phyloP scores from a whole-genome alignment of 139 green algal genomes.

The Trebouxia sp. region DNA sequence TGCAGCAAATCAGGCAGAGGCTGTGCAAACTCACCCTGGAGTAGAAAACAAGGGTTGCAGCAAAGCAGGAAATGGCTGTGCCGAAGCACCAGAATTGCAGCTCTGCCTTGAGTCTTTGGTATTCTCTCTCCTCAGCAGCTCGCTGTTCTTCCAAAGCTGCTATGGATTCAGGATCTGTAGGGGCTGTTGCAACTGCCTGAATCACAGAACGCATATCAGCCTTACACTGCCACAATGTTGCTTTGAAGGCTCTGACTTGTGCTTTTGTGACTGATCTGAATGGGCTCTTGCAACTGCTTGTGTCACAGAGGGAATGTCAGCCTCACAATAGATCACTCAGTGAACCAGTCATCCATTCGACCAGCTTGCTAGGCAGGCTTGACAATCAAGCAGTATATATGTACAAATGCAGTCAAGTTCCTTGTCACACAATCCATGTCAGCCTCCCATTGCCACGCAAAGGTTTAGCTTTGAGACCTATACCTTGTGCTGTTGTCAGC shows the following conservation, averaged over 20 bases:
- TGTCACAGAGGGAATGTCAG: not conserved
- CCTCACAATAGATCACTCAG: not conserved
- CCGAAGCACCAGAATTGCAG: constrained; percentile 65
- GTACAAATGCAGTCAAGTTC: too few relatives aligned
- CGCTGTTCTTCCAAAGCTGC: constrained; percentile 39
- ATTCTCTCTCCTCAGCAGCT: constrained; percentile 48
- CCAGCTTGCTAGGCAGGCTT: not conserved
- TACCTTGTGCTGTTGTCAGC: too few relatives aligned
- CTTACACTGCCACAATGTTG: not conserved
- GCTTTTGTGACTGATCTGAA: not conserved
- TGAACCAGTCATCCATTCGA: not conserved
- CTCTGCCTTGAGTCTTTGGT: constrained; percentile 69
- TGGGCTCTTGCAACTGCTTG: not conserved
- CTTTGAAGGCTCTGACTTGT: not conserved
- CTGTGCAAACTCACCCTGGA: constrained; percentile 23
- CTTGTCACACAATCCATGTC: too few relatives aligned
- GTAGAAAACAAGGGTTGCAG: constrained; percentile 60
- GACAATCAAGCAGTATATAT: not conserved
- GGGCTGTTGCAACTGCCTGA: constrained; percentile 23
- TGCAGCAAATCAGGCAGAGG: not conserved
- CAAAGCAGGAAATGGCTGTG: constrained; percentile 43
- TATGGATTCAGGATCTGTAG: constrained; percentile 32
- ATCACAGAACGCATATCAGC: not conserved
- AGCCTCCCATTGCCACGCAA: too few relatives aligned
- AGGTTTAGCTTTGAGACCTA: too few relatives aligned